Evolutionary conservation across 176 grass and related monocot genomes (phyloP).

Genomic region (Eleusine coracana): DNA sequence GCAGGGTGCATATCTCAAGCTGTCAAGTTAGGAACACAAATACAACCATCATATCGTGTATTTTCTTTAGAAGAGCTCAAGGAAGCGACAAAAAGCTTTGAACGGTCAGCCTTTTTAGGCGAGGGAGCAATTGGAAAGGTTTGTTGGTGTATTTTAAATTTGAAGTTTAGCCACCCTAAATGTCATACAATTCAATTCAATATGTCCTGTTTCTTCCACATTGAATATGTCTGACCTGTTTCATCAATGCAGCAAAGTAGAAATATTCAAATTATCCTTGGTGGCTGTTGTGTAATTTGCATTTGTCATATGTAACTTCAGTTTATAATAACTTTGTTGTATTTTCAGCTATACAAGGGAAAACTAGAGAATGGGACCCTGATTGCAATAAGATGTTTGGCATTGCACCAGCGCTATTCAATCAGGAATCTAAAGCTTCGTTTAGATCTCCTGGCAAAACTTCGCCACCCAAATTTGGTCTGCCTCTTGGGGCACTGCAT

Average conservation of each 20-base stretch:
- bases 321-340: conserved; percentile 19
- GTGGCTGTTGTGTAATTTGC: not conserved
- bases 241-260: not conserved
- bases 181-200: not conserved
- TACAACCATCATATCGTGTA: conserved; percentile 60
- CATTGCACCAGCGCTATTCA: conserved; percentile 78
- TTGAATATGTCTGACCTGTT: conserved; percentile 15
- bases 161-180: not conserved
- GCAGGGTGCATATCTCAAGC: conserved; percentile 92
- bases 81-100: conserved; percentile 88
- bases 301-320: not conserved
- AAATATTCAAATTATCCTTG: not conserved
- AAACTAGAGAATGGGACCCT: conserved; percentile 83
- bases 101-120: conserved; percentile 69
- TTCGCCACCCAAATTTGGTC: conserved; percentile 90
- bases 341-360: conserved; percentile 91
- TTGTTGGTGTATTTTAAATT: conserved; percentile 24
- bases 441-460: conserved; percentile 93
- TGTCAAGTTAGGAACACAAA: conserved; percentile 82
- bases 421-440: conserved; percentile 96
- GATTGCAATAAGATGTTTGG: conserved; percentile 89
- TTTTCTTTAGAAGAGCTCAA: conserved; percentile 97
- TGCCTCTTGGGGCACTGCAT: conserved; percentile 91
- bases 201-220: conserved; percentile 10
- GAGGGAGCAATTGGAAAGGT: conserved; percentile 99